Conservation (phyloP, 2,329 filamentous ascomycete species). For the Epichloe baconii region DNA sequence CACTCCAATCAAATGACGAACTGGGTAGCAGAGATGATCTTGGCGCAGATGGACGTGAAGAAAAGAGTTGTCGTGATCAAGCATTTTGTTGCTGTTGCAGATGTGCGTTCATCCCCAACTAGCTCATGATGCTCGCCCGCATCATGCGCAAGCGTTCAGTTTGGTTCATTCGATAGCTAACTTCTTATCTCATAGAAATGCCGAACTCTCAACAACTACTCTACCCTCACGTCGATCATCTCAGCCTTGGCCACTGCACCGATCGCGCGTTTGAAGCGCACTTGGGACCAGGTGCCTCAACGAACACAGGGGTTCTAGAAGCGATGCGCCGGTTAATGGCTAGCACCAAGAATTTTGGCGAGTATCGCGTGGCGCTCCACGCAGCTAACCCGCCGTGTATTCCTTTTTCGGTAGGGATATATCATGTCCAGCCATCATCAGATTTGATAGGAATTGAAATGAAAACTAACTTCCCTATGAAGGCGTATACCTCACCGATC, state of each 20-base stretch:
- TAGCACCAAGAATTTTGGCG: conserved; percentile 94
- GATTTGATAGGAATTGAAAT: not conserved
- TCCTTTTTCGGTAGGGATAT: conserved; percentile 76
- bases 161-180: conserved; percentile 7
- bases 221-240: conserved; percentile 92
- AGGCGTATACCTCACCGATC: conserved; percentile 88
- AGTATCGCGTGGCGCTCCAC: conserved; percentile 88
- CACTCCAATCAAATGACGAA: conserved; percentile 99
- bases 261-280: conserved; percentile 83
- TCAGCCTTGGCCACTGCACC: conserved; percentile 89
- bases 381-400: conserved; percentile 93
- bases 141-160: not conserved
- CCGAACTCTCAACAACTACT: conserved; percentile 87
- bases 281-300: conserved; percentile 86
- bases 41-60: conserved; percentile 88
- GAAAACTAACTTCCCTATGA: not conserved
- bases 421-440: not conserved
- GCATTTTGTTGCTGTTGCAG: conserved; percentile 91
- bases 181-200: conserved; percentile 56
- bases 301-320: conserved; percentile 70
- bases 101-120: conserved; percentile 47
- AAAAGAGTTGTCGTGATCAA: conserved; percentile 96
- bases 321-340: conserved; percentile 91
- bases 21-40: conserved; percentile 98
- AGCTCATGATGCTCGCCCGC: not conserved